Evolutionary conservation across 306 rosid genomes (phyloP), one percentile per base, ranked within the genome.

Genomic region (Quercus agrifolia): DNA sequence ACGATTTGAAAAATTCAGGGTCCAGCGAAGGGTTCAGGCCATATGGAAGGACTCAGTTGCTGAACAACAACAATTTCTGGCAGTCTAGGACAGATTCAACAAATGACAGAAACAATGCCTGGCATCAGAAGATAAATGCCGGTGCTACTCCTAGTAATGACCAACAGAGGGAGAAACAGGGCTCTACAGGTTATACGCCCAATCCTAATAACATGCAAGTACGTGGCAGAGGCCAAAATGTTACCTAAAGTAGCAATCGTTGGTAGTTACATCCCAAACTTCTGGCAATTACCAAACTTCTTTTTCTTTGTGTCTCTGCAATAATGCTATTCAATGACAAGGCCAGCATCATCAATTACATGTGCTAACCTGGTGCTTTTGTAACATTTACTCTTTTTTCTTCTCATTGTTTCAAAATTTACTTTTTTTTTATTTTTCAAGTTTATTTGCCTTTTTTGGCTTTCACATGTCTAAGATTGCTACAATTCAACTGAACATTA

Each of bases 61-160:
- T 3, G n/a, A 41, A 80, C 69, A 54, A 80, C 69, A 54, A 62
- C 31, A 68, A 5, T 35, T 71, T 62, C 56, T 33, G 82, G 83
- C 71, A 31, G 7, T 67, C 75, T 27, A 12, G 79, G 38, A 35
- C 33, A 18, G 58, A 59, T 4, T 2, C 18, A 17, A 9, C 5
- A 7, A 58, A 30, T 13, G 52, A 20, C 52, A 70, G 6, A 27
- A 28, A 49, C 13, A 12, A 35, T 56, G 51, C 56, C 35, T 12
- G 41, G 71, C 64, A 46, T 11, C 59, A 4, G 7, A 51, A 52
- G 4, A 30, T 31, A 30, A 31, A 64, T 1, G 18, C 11, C 0
- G 23, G 6, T 10, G 20, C 21, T 64, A 5, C 3, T 28, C 11
- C 23, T 18, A 31, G 46, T 31, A 18, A 66, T 66, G 31, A 25